Conservation (phyloP, 1,284 basidiomycete genomes). For the Coriolopsis trogii region DNA sequence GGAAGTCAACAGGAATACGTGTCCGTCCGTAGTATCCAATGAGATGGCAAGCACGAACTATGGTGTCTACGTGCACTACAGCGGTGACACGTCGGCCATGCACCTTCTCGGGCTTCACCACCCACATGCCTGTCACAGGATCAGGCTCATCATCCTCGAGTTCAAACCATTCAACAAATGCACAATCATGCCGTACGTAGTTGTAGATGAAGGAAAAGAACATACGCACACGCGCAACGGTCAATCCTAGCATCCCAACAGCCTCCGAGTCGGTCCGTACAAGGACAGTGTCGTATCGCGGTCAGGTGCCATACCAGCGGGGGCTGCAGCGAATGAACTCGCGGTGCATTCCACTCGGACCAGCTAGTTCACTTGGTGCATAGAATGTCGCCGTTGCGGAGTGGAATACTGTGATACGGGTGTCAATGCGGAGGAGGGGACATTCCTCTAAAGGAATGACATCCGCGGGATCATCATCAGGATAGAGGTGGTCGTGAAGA, state of each 20-base stretch:
- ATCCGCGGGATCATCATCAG: not conserved
- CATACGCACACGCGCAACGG: constrained; percentile 4
- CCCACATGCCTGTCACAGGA: constrained; percentile 24
- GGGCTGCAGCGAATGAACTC: constrained; percentile 24
- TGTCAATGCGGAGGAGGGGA: not conserved
- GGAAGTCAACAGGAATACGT: constrained; percentile 8
- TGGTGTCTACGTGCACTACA: constrained; percentile 15
- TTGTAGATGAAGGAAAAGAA: constrained; percentile 13
- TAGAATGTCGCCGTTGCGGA: constrained; percentile 23
- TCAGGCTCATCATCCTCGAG: constrained; percentile 13
- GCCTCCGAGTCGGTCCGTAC: not conserved
- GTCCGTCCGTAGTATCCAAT: constrained; percentile 10
- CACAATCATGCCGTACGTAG: constrained; percentile 19
- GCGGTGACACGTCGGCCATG: not conserved
- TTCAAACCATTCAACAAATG: constrained; percentile 26
- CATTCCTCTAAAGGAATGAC: not conserved
- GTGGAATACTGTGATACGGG: not conserved
- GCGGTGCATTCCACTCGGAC: constrained; percentile 27
- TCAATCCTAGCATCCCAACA: constrained; percentile 3
- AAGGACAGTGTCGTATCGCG: constrained; percentile 18
- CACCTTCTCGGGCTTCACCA: constrained; percentile 19
- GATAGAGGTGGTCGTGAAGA: not conserved
- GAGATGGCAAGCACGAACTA: constrained; percentile 23
- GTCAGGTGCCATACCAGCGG: constrained; percentile 12
- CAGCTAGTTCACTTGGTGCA: constrained; percentile 32